Evolutionary conservation across 768 basidiomycete genomes (phyloP).

Genomic region (Lactifluus hygrophoroides): DNA sequence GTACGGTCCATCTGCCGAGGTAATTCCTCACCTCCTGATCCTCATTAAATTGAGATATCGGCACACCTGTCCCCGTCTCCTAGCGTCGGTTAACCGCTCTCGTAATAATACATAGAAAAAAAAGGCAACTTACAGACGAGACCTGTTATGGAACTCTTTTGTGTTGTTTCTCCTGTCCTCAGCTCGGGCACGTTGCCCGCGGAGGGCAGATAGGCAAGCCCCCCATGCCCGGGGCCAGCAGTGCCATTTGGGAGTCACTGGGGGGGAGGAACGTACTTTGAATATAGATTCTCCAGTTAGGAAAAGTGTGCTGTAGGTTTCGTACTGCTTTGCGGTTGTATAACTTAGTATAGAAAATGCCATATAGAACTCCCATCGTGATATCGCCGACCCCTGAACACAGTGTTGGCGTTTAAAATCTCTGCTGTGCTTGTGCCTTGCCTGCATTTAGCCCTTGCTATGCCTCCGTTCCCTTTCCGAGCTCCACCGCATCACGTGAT

Average conservation of each 20-base stretch:
- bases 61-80: background rate
- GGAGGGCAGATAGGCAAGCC: background rate
- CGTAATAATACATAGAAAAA: background rate
- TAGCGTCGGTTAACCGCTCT: background rate
- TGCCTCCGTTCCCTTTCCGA: background rate
- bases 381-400: background rate
- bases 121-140: background rate
- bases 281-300: background rate
- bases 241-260: background rate
- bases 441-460: background rate
- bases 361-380: background rate
- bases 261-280: background rate
- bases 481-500: background rate
- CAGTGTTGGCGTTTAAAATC: background rate
- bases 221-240: background rate
- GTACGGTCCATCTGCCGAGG: background rate
- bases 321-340: background rate
- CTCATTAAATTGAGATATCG: background rate
- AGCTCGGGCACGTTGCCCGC: background rate
- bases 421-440: background rate
- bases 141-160: background rate
- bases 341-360: constrained; percentile 4
- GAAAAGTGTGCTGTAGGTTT: background rate
- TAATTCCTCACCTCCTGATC: background rate
- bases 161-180: background rate